Conservation (phyloP, 257 asterid species). For the Capsicum pubescens region DNA sequence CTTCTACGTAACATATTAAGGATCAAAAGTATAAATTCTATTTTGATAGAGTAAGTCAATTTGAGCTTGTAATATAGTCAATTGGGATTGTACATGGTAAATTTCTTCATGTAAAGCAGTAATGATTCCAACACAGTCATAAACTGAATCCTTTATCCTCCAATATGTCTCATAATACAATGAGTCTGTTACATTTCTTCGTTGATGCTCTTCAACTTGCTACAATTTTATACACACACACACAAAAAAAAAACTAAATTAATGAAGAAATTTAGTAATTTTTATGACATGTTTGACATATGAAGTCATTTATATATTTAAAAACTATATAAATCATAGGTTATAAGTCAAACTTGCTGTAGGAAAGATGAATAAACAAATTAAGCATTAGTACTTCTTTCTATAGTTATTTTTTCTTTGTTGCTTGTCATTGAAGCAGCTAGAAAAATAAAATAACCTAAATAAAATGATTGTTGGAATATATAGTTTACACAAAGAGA, state of each 20-base stretch:
- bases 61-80: constrained; percentile 17
- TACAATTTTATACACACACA: neutral
- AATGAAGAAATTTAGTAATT: neutral
- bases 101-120: constrained; percentile 8
- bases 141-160: neutral
- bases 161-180: neutral
- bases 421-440: neutral
- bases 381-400: neutral
- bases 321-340: neutral
- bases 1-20: neutral
- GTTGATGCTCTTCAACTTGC: constrained; percentile 15
- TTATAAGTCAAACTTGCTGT: neutral
- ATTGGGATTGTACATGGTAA: neutral
- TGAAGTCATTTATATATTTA: neutral
- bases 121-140: constrained; percentile 17
- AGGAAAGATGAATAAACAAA: neutral
- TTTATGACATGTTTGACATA: neutral
- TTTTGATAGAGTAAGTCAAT: neutral
- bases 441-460: neutral
- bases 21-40: neutral
- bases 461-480: neutral
- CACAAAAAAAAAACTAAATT: neutral
- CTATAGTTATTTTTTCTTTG: neutral
- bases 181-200: neutral
- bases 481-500: neutral